Conservation (phyloP, 257 asterid species). For the Solanum chmielewskii region DNA sequence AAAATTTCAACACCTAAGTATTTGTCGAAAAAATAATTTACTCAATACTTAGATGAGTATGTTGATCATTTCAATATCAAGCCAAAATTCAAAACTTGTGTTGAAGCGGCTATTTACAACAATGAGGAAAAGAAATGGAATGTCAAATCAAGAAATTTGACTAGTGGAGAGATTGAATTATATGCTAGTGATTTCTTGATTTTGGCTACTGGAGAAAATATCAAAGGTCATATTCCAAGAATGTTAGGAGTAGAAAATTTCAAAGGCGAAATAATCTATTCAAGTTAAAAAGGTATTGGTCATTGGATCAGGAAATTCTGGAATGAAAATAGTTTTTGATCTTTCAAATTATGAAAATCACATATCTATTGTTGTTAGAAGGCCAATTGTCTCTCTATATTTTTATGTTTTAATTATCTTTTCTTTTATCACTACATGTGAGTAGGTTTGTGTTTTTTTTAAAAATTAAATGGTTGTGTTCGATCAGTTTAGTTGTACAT, state of each 20-base stretch:
- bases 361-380: slow-evolving; percentile 31
- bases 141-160: neutral
- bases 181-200: slow-evolving; percentile 21
- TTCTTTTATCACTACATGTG: neutral
- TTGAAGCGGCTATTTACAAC: slow-evolving; percentile 10
- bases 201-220: slow-evolving; percentile 43
- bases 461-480: neutral
- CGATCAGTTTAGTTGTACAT: neutral
- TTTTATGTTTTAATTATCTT: neutral
- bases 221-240: slow-evolving; percentile 19
- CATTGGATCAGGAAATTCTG: slow-evolving; percentile 59
- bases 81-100: slow-evolving; percentile 10
- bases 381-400: slow-evolving; percentile 7
- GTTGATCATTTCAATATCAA: slow-evolving; percentile 1
- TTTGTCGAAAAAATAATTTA: slow-evolving; percentile 18
- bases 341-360: slow-evolving; percentile 27
- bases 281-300: slow-evolving; percentile 30
- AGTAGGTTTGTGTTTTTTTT: neutral
- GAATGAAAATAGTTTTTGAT: slow-evolving; percentile 62
- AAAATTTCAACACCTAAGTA: slow-evolving; percentile 25
- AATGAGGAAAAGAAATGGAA: slow-evolving; percentile 5
- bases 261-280: slow-evolving; percentile 26
- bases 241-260: slow-evolving; percentile 21
- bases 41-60: slow-evolving; percentile 32
- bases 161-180: neutral